Base-by-base conservation (phyloP, 225 moss, liverwort and hornwort genomes). In the Polytrichum commune region DNA sequence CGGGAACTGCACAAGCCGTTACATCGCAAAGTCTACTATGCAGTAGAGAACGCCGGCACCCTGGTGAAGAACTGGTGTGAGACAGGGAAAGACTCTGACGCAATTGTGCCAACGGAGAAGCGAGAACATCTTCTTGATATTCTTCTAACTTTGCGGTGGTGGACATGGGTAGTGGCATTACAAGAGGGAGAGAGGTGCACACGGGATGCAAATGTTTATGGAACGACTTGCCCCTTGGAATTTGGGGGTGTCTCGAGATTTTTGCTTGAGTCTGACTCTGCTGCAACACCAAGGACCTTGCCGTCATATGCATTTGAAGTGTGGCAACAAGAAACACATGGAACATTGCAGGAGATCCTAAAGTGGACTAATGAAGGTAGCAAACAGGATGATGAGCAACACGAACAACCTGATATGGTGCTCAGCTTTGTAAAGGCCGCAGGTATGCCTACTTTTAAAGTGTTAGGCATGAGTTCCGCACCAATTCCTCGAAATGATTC, bases 91-190 rank as follows among this genome's bases (percentile, higher is more conserved):
- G 57, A 57, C 57, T 57, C 19, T 19, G n/a, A 57, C 8, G 19
- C 57, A 22, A 19, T 57, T 57, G 57, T 57, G 7, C 57, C 57
- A 57, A 22, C 57, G n/a, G 22, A 57, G 22, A 57, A 9, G 19
- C 20, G 5, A 57, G 22, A 57, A 57, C 1, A 57, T 20, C 57
- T 64, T 64, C 18, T 29, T 64, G 64, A 64, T 13, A 24, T 64
- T 29, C 28, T 64, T 27, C 27, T 64, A 27, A 29, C 19, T 64
- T 5, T 64, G 19, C 64, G 26, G 19, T 64, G 64, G 64, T 64
- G 64, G 64, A 29, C 26, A 19, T 27, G 29, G 64, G 64, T 64
- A 64, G 29, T 19, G 64, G 64, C 64, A 64, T 8, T 27, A 27
- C 64, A 64, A 18, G 64, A 19, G 16, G 28, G 29, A 19, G 29